Conservation (phyloP, 352 stramenopile species). For the Phytopythium montanum region DNA sequence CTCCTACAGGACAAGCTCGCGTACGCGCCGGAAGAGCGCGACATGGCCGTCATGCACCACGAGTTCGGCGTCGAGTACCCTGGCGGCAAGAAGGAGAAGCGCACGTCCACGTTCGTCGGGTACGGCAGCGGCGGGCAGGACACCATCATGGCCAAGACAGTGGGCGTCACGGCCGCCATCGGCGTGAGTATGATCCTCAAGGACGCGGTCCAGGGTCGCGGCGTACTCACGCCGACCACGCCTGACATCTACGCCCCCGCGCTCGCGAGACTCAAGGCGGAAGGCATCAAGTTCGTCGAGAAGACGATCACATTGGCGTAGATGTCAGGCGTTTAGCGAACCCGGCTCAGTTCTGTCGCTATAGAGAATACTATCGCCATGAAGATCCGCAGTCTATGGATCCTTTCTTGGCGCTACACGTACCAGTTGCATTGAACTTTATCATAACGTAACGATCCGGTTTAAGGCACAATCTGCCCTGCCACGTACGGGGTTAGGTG, state of each 20-base stretch:
- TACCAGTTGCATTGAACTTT: too few species aligned
- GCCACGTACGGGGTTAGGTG: background rate
- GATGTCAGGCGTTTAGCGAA: too few species aligned
- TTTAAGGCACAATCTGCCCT: background rate
- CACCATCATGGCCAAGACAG: constrained; percentile 95
- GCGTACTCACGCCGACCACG: constrained; percentile 87
- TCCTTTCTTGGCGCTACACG: too few species aligned
- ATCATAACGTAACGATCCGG: too few species aligned
- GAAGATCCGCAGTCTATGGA: too few species aligned
- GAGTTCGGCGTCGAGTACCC: constrained; percentile 80
- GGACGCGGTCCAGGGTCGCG: constrained; percentile 73
- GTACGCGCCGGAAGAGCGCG: constrained; percentile 89
- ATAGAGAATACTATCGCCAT: too few species aligned
- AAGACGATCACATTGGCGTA: constrained; percentile 53
- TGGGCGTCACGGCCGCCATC: constrained; percentile 93
- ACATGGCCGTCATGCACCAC: constrained; percentile 95
- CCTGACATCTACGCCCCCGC: constrained; percentile 89
- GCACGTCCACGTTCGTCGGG: constrained; percentile 89
- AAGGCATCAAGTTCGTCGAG: constrained; percentile 86
- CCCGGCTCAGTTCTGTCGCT: too few species aligned
- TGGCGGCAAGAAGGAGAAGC: constrained; percentile 81
- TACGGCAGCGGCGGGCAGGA: constrained; percentile 83
- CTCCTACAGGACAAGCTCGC: constrained; percentile 88
- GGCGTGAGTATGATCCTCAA: constrained; percentile 93
- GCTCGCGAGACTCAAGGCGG: constrained; percentile 75